These are phyloP conservation scores for Mortierella polycephala DNA, from an alignment of 371 early-diverging fungal species.

Conservation along the genomic window DNA sequence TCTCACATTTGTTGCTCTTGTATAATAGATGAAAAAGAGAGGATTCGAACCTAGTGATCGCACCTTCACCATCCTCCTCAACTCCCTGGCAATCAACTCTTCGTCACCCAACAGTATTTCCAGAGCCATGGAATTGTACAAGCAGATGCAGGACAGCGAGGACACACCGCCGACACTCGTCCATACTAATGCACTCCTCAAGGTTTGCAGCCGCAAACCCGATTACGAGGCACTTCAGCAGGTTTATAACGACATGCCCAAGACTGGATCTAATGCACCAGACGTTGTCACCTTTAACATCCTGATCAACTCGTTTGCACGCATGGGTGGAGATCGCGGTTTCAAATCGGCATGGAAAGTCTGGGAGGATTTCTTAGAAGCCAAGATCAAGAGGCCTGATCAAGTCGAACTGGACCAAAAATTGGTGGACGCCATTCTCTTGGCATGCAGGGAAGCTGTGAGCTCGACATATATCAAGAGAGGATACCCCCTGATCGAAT, in stretches of 20 bases:
- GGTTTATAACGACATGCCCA: slow-evolving; percentile 40
- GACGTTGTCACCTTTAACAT: slow-evolving; percentile 56
- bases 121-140: slow-evolving; percentile 42
- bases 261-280: slow-evolving; percentile 30
- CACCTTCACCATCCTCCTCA: slow-evolving; percentile 56
- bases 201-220: slow-evolving; percentile 50
- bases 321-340: slow-evolving; percentile 32
- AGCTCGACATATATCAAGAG: slow-evolving; percentile 16
- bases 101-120: slow-evolving; percentile 43
- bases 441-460: slow-evolving; percentile 35
- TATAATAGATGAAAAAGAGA: slow-evolving; percentile 57
- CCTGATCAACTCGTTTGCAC: slow-evolving; percentile 52
- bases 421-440: slow-evolving; percentile 31
- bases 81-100: slow-evolving; percentile 53
- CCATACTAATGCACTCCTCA: slow-evolving; percentile 57
- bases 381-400: slow-evolving; percentile 27
- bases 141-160: slow-evolving; percentile 29
- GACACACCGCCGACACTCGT: slow-evolving; percentile 24
- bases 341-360: slow-evolving; percentile 50
- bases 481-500: slow-evolving; percentile 34
- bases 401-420: slow-evolving; percentile 29
- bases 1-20: background rate
- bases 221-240: slow-evolving; percentile 31
- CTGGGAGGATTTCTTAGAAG: slow-evolving; percentile 51
- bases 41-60: slow-evolving; percentile 54